Base-by-base conservation (phyloP, 106 monocot genomes). In the Gastrodia elata region DNA sequence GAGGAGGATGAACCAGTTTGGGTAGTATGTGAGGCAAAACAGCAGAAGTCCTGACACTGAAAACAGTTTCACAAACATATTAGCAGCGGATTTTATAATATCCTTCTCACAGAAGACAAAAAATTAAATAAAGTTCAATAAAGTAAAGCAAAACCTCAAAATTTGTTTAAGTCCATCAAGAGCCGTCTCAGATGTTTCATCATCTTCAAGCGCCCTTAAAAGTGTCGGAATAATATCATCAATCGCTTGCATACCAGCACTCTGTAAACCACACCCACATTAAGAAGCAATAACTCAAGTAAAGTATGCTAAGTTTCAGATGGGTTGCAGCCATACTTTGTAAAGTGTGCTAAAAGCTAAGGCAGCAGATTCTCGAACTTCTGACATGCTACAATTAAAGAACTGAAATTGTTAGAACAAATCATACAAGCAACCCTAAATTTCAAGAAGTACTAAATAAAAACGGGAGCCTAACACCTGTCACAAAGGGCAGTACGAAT, bases 301-400 rank as follows among this genome's bases (percentile, higher is more conserved):
- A 69, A 69, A 69, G 6, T 24, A 5, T 40, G 25, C 4, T 37
- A 67, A 69, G 20, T 6, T 26, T 11, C 4, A 26, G 69, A 69
- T 67, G 3, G 67, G 36, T 69, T 69, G 25, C 25, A 22, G 6
- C n/a, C 67, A 72, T 78, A 98, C 98, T 93, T 98, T 98, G 71
- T 98, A 98, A n/a, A 98, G 92, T 44, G 98, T 98, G 82, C 98
- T 98, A 79, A 98, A 98, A 65, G 98, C 98, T 77, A 91, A 80
- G 59, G 86, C 93, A 44, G 98, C 98, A 83, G 88, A 88, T 84
- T 98, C 98, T 70, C 93, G 93, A 70, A 98, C 98, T 64, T 98
- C 98, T 64, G 81, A 83, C 22, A 67, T 76, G 80, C 93, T 98
- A 78, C 55, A 42, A 80, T 38, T 2, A 77, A 13, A 22, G 71